These are phyloP conservation scores for Globisporangium spinosum DNA, from an alignment of 352 stramenopile species.

Conservation along the genomic window DNA sequence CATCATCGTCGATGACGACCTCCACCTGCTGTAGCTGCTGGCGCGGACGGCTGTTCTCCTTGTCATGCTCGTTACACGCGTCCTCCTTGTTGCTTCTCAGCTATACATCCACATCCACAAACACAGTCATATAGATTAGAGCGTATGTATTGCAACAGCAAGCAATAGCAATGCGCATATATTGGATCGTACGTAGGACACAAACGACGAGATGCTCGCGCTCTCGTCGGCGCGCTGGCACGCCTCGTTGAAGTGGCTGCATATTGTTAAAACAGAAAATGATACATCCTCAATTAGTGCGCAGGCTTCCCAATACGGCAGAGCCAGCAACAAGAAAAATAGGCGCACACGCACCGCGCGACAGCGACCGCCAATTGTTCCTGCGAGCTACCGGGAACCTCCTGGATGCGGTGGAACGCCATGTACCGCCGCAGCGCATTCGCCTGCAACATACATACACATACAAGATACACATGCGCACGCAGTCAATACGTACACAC, in stretches of 20 bases:
- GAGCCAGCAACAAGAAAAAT: not conserved
- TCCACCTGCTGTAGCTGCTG: not conserved
- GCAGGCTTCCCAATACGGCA: not conserved
- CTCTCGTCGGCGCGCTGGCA: slow-evolving; percentile 60
- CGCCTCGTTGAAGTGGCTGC: slow-evolving; percentile 66
- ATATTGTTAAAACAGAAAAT: slow-evolving; percentile 7
- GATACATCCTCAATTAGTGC: not conserved
- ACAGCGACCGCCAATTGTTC: slow-evolving; percentile 61
- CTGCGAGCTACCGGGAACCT: slow-evolving; percentile 40
- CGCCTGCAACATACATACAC: slow-evolving; percentile 22
- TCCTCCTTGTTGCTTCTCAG: slow-evolving; percentile 4
- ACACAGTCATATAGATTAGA: not conserved
- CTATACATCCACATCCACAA: not conserved
- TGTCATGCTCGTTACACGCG: slow-evolving; percentile 19
- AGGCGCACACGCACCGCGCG: slow-evolving; percentile 35
- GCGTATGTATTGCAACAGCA: not conserved
- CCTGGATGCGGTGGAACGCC: slow-evolving; percentile 53
- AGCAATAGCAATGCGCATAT: not conserved
- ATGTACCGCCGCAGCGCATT: slow-evolving; percentile 68
- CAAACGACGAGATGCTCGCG: slow-evolving; percentile 58
- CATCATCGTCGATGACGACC: not conserved
- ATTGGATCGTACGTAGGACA: slow-evolving; percentile 48
- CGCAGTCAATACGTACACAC: not conserved
- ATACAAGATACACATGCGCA: not conserved
- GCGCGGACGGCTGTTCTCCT: slow-evolving; percentile 31